A percentile compares a stretch with the other conserved stretches of the same genome.
Conservation (phyloP, 371 early-diverging fungal genomes). For the Mucor circinelloides region DNA sequence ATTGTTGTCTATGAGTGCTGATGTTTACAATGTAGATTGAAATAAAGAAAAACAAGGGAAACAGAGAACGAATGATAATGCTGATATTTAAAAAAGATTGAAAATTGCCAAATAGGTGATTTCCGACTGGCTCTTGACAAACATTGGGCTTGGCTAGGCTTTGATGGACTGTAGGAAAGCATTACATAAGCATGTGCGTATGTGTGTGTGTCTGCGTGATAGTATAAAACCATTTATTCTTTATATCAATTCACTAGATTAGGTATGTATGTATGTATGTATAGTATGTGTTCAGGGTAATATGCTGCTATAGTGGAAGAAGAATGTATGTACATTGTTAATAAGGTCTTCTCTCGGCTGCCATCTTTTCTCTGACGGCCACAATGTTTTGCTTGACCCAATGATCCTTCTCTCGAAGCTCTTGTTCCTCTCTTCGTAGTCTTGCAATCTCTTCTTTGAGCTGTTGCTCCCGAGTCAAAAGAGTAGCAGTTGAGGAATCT, state of each 20-base stretch:
- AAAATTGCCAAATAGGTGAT: not conserved
- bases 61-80: not conserved
- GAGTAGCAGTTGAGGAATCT: conserved; percentile 26
- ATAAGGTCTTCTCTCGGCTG: conserved; percentile 24
- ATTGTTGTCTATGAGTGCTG: not conserved
- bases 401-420: conserved; percentile 44
- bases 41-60: not conserved
- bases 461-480: conserved; percentile 43
- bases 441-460: conserved; percentile 50
- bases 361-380: conserved; percentile 47
- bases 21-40: not conserved
- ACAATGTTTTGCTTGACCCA: conserved; percentile 48
- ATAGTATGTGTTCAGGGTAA: not conserved
- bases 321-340: not conserved
- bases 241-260: not conserved
- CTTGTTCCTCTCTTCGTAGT: conserved; percentile 46
- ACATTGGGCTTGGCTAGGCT: not conserved
- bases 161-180: not conserved
- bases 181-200: not conserved
- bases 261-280: not conserved
- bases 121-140: not conserved
- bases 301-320: not conserved
- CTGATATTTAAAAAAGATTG: not conserved
- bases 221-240: not conserved
- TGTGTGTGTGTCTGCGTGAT: too few species aligned